Percentiles rank a stretch among this genome's conserved stretches.
phyloP scores from a whole-genome alignment of 768 basidiomycete species.

The Daedaleopsis nitida region DNA sequence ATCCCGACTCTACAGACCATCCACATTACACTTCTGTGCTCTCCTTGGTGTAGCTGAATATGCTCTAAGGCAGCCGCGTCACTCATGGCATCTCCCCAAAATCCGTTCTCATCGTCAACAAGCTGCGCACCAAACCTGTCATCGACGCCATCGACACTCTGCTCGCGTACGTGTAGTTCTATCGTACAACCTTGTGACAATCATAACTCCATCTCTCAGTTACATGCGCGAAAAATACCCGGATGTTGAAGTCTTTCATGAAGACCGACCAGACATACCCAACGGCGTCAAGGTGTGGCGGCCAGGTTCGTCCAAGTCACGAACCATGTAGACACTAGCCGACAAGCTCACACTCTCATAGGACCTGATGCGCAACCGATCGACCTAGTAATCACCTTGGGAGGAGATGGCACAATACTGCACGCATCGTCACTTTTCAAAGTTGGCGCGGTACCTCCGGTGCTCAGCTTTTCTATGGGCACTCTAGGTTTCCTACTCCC shows the following conservation, averaged over 20 bases:
- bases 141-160: conserved; percentile 75
- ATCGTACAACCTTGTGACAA: neutral
- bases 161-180: conserved; percentile 53
- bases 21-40: neutral
- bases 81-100: conserved; percentile 42
- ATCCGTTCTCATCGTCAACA: conserved; percentile 78
- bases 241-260: conserved; percentile 33
- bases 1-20: neutral
- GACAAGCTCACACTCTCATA: conserved; percentile 10
- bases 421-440: conserved; percentile 92
- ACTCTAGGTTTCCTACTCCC: conserved; percentile 92
- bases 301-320: conserved; percentile 44
- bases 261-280: conserved; percentile 51
- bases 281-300: conserved; percentile 54
- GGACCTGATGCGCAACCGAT: conserved; percentile 61
- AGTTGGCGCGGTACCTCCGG: conserved; percentile 89
- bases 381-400: conserved; percentile 87
- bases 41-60: neutral
- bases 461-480: conserved; percentile 89
- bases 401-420: conserved; percentile 94
- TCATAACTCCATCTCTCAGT: conserved; percentile 11
- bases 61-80: conserved; percentile 19
- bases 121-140: conserved; percentile 76
- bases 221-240: conserved; percentile 35
- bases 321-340: neutral